phyloP scores from a whole-genome alignment of 306 rosid species.

The Vigna nakashimae region DNA sequence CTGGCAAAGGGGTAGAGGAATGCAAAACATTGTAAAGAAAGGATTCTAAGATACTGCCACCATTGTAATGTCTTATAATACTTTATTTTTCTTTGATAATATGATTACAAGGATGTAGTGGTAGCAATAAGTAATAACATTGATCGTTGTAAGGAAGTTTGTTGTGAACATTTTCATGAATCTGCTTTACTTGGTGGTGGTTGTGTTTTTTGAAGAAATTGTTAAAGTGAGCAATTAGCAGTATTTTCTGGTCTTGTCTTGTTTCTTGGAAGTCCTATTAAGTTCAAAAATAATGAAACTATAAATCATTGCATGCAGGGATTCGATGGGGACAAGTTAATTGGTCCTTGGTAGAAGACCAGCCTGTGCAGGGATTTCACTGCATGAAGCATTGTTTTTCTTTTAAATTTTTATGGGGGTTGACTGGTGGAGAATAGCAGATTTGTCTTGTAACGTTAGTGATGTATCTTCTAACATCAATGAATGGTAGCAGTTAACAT shows the following conservation, averaged over 20 bases:
- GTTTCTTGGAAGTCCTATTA: slow-evolving; percentile 24
- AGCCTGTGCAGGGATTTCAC: slow-evolving; percentile 11
- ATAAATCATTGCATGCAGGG: slow-evolving; percentile 41
- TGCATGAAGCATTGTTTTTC: neutral
- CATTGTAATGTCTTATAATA: slow-evolving; percentile 39
- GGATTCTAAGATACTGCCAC: slow-evolving; percentile 36
- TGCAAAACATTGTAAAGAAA: slow-evolving; percentile 44
- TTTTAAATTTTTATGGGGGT: neutral
- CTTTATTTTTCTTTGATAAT: slow-evolving; percentile 27
- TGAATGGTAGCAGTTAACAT: slow-evolving; percentile 26
- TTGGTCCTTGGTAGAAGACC: slow-evolving; percentile 27
- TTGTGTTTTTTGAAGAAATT: slow-evolving; percentile 11
- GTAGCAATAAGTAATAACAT: slow-evolving; percentile 30
- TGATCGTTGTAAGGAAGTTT: slow-evolving; percentile 37
- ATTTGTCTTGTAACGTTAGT: slow-evolving; percentile 38
- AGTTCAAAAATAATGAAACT: slow-evolving; percentile 32
- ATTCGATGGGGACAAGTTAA: slow-evolving; percentile 17
- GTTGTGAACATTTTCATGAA: slow-evolving; percentile 24
- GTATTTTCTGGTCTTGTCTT: slow-evolving; percentile 27
- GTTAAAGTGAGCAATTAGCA: neutral
- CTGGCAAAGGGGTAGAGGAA: slow-evolving; percentile 8
- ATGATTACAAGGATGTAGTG: slow-evolving; percentile 30
- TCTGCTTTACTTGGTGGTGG: slow-evolving; percentile 30
- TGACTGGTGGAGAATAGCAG: neutral
- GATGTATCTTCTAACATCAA: slow-evolving; percentile 36